A percentile compares a stretch with the other conserved stretches of the same genome.
Evolutionary conservation across 768 basidiomycete genomes (phyloP).

Genomic region (Kwoniella sp.): DNA sequence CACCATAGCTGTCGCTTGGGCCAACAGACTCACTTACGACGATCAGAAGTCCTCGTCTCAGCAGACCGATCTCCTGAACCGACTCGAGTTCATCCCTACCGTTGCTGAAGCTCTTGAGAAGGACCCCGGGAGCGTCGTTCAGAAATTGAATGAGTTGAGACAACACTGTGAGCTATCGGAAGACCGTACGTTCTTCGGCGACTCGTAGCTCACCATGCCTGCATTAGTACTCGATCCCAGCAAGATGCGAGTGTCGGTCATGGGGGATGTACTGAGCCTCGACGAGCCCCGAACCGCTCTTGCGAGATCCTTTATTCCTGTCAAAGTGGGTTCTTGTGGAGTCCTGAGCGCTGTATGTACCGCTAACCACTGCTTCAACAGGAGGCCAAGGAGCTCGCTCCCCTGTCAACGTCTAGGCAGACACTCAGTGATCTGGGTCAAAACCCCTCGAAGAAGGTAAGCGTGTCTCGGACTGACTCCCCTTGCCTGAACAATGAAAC

Average conservation of each 20-base stretch:
- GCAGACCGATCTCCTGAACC: constrained; percentile 69
- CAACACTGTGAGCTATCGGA: constrained; percentile 62
- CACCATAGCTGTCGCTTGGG: constrained; percentile 74
- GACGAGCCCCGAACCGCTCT: constrained; percentile 73
- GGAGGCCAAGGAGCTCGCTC: constrained; percentile 60
- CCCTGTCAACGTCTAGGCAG: constrained; percentile 68
- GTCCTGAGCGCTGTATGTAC: too few species aligned
- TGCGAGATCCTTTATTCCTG: constrained; percentile 68
- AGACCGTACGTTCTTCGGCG: too few species aligned
- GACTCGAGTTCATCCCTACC: constrained; percentile 77
- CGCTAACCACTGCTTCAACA: constrained; percentile 3
- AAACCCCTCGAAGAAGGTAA: constrained; percentile 71
- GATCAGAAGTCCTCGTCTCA: constrained; percentile 69
- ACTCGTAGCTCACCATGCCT: background rate
- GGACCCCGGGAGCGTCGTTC: constrained; percentile 70
- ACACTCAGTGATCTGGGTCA: constrained; percentile 76
- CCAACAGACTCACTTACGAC: constrained; percentile 68
- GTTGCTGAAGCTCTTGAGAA: constrained; percentile 73
- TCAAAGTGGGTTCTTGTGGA: constrained; percentile 62
- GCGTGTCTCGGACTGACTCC: constrained; percentile 1
- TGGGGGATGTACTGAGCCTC: constrained; percentile 78
- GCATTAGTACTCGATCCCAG: constrained; percentile 75
- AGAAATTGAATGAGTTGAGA: constrained; percentile 75
- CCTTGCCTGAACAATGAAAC: background rate
- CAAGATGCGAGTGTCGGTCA: constrained; percentile 82